phyloP scores from a whole-genome alignment of 176 grass and related monocot species.

The Chrysopogon serrulatus region DNA sequence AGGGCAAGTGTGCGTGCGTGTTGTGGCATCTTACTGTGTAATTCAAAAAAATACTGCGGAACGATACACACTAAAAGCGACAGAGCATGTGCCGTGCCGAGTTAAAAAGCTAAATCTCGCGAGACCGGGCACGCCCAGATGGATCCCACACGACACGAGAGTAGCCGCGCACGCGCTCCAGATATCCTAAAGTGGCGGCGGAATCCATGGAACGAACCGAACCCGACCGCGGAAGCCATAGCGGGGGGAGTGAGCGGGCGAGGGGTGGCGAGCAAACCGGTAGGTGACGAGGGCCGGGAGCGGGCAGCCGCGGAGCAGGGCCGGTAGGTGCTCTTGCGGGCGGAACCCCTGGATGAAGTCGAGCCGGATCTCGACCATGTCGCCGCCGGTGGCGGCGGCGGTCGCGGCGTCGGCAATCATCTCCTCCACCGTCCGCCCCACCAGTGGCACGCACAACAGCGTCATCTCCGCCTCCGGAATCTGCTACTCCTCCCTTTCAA shows the following conservation, averaged over 20 bases:
- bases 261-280: conserved; percentile 32
- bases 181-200: not conserved
- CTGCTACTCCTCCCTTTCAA: not conserved
- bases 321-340: conserved; percentile 52
- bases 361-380: conserved; percentile 90
- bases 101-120: not conserved
- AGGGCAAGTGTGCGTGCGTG: too few species aligned
- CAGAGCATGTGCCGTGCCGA: not conserved
- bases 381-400: conserved; percentile 53
- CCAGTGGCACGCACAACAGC: conserved; percentile 84
- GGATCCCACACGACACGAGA: not conserved
- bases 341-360: conserved; percentile 69
- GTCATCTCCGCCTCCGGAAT: conserved; percentile 40
- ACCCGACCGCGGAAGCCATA: not conserved
- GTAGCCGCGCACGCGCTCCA: not conserved
- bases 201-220: not conserved
- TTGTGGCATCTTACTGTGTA: too few species aligned
- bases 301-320: conserved; percentile 52
- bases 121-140: not conserved
- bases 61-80: not conserved
- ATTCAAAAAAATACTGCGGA: not conserved
- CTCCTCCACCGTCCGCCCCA: conserved; percentile 75
- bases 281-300: conserved; percentile 83
- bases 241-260: not conserved
- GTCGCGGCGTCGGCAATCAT: conserved; percentile 63